These are phyloP conservation scores for Hymenoscyphus occultus DNA, from an alignment of 2,329 filamentous ascomycete genomes.

Conservation along the genomic window DNA sequence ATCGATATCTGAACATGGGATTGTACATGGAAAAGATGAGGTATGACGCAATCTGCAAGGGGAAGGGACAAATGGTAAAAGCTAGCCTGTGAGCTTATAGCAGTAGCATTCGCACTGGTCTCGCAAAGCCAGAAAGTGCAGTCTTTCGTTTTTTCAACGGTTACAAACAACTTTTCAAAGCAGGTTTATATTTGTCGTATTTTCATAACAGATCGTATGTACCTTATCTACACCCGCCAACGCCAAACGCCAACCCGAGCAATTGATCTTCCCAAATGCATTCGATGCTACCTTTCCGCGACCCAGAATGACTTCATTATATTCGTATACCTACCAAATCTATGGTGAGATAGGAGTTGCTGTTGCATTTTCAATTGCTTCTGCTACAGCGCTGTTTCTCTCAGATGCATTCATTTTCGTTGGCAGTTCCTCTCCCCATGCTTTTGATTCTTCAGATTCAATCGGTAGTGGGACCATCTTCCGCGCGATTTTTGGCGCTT, in stretches of 20 bases:
- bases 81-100: background rate
- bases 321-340: slow-evolving; percentile 2
- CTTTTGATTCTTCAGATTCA: slow-evolving; percentile 13
- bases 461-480: slow-evolving; percentile 1
- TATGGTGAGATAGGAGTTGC: slow-evolving; percentile 27
- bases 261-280: background rate
- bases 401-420: slow-evolving; percentile 18
- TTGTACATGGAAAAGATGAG: background rate
- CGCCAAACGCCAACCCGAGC: background rate
- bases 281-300: background rate
- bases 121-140: background rate
- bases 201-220: slow-evolving; percentile 1
- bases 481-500: background rate
- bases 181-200: slow-evolving; percentile 1
- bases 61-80: background rate
- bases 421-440: slow-evolving; percentile 19
- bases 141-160: background rate
- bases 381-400: slow-evolving; percentile 21
- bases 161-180: background rate
- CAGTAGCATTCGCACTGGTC: background rate
- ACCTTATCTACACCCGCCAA: background rate
- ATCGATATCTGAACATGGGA: background rate
- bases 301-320: background rate
- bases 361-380: slow-evolving; percentile 28
- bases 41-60: background rate